Evolutionary conservation across 768 basidiomycete genomes (phyloP).

Genomic region (Lanmaoa pseudosensibilis): DNA sequence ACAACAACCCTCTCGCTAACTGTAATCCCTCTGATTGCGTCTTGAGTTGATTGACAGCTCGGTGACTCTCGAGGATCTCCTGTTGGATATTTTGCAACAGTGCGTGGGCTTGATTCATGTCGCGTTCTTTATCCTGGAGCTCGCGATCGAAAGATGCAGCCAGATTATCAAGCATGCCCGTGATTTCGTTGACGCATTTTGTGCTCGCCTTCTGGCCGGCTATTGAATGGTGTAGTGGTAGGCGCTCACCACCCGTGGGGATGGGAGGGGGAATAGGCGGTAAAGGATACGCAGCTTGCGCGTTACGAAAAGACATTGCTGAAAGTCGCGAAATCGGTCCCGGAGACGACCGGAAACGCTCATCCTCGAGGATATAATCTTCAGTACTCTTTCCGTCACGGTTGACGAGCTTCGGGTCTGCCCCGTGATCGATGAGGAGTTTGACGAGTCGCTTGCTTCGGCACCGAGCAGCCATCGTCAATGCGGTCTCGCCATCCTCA

Average conservation of each 20-base stretch:
- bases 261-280: constrained; percentile 44
- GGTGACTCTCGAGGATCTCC: constrained; percentile 85
- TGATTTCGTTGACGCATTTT: constrained; percentile 80
- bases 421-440: constrained; percentile 92
- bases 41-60: constrained; percentile 69
- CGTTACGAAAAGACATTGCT: constrained; percentile 72
- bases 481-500: constrained; percentile 96
- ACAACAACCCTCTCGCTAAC: constrained; percentile 57
- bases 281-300: constrained; percentile 50
- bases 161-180: constrained; percentile 82
- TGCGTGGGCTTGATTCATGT: constrained; percentile 86
- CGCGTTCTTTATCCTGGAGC: constrained; percentile 86
- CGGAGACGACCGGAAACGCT: constrained; percentile 92
- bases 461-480: constrained; percentile 95
- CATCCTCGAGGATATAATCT: constrained; percentile 98
- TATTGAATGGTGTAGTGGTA: constrained; percentile 80
- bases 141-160: constrained; percentile 92
- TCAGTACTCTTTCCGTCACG: constrained; percentile 95
- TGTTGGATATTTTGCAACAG: constrained; percentile 83
- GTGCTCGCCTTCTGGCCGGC: constrained; percentile 86
- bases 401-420: constrained; percentile 92
- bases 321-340: constrained; percentile 66
- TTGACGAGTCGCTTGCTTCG: constrained; percentile 94
- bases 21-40: constrained; percentile 65
- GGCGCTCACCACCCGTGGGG: constrained; percentile 54